Percentiles rank a stretch among this genome's conserved stretches.
Evolutionary conservation across 768 basidiomycete species (phyloP).

Genomic region (Phlebiopsis flavidoalba): DNA sequence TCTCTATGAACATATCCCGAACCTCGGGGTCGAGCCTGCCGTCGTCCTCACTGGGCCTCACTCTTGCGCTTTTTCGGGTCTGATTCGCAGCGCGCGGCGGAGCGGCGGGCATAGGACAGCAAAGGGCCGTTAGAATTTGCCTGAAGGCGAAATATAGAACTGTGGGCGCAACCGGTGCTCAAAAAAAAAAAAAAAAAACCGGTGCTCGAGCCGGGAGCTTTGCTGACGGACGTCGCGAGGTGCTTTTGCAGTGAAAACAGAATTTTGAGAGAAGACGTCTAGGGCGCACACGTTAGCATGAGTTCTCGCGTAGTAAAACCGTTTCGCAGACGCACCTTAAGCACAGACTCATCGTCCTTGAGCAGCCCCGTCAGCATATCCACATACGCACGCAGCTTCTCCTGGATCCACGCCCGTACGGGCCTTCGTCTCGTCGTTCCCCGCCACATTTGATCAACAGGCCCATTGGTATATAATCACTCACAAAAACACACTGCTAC

Average conservation of each 20-base stretch:
- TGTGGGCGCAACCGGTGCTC: constrained; percentile 44
- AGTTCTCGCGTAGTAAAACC: neutral
- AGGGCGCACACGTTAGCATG: neutral
- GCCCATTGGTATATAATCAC: constrained; percentile 52
- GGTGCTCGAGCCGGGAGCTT: constrained; percentile 26
- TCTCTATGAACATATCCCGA: constrained; percentile 55
- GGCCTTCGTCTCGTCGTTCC: constrained; percentile 50
- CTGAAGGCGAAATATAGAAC: constrained; percentile 64
- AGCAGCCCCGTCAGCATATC: constrained; percentile 64
- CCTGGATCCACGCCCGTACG: constrained; percentile 79
- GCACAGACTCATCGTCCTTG: constrained; percentile 67
- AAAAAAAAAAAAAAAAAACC: constrained; percentile 59
- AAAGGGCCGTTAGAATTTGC: constrained; percentile 54
- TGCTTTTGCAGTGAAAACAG: constrained; percentile 73
- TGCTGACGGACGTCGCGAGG: constrained; percentile 62
- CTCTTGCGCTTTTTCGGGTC: constrained; percentile 13
- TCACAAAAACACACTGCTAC: constrained; percentile 76
- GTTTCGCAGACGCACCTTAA: constrained; percentile 53
- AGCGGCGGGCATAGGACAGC: constrained; percentile 46
- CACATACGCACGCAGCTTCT: constrained; percentile 64
- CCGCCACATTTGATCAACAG: constrained; percentile 49
- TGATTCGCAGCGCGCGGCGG: constrained; percentile 26
- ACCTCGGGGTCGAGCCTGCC: constrained; percentile 53
- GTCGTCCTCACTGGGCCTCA: constrained; percentile 20
- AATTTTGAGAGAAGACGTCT: constrained; percentile 73